A percentile compares a stretch with the other conserved stretches of the same genome.
Evolutionary conservation across 2,329 filamentous ascomycete species (phyloP).

Genomic region (Nemania abortiva): DNA sequence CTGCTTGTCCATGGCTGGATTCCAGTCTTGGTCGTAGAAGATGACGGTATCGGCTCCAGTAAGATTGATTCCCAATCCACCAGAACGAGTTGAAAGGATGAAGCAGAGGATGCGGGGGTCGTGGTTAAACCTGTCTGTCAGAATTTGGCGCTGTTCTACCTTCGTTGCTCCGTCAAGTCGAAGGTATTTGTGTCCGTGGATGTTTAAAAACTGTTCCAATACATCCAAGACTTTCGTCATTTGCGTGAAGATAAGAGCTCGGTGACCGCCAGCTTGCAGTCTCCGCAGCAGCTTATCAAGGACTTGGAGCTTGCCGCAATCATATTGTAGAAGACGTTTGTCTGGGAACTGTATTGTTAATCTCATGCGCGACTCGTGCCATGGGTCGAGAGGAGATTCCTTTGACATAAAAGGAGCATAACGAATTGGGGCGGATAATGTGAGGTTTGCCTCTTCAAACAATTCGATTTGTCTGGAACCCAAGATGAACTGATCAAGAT

Average conservation of each 20-base stretch:
- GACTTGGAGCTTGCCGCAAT: slow-evolving; percentile 95
- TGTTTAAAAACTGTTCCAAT: slow-evolving; percentile 96
- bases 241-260: slow-evolving; percentile 97
- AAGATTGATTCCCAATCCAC: slow-evolving; percentile 94
- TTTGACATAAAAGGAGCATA: slow-evolving; percentile 69
- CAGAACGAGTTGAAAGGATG: slow-evolving; percentile 93
- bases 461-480: slow-evolving; percentile 69
- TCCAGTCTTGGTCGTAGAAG: slow-evolving; percentile 99
- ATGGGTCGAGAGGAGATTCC: slow-evolving; percentile 76
- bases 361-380: slow-evolving; percentile 93
- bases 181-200: slow-evolving; percentile 96
- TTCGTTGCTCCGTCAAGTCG: slow-evolving; percentile 97
- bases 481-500: slow-evolving; percentile 76
- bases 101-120: slow-evolving; percentile 93
- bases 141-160: slow-evolving; percentile 92
- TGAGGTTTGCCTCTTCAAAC: slow-evolving; percentile 68
- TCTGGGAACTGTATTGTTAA: slow-evolving; percentile 97
- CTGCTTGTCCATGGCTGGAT: slow-evolving; percentile 99
- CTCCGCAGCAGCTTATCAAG: slow-evolving; percentile 87
- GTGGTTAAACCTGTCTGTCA: slow-evolving; percentile 97
- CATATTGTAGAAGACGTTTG: slow-evolving; percentile 94
- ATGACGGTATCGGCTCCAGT: slow-evolving; percentile 98
- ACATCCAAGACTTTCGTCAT: slow-evolving; percentile 99
- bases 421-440: slow-evolving; percentile 67
- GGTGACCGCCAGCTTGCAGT: slow-evolving; percentile 89